These are phyloP conservation scores for Cryptosporidium parvum DNA, from an alignment of 169 alveolate species.

Conservation along the genomic window DNA sequence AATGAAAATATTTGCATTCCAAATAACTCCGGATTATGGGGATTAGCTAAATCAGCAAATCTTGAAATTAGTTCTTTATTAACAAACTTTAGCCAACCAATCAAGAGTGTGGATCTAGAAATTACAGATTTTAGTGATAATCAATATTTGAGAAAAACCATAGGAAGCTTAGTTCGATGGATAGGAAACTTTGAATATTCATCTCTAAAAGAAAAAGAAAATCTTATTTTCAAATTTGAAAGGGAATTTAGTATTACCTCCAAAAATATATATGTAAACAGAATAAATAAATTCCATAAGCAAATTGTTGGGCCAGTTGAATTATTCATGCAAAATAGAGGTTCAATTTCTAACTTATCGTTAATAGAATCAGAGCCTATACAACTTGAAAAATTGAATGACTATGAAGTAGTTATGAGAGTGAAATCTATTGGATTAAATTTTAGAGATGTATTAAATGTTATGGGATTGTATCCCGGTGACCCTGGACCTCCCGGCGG, in stretches of 20 bases:
- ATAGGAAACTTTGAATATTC: constrained; percentile 14
- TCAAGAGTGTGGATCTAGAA: constrained; percentile 56
- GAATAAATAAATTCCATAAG: constrained; percentile 4
- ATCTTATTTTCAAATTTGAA: constrained; percentile 11
- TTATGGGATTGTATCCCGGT: constrained; percentile 76
- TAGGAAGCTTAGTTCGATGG: constrained; percentile 19
- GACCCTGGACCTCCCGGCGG: constrained; percentile 73
- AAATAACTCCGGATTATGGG: constrained; percentile 86
- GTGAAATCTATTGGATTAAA: constrained; percentile 80
- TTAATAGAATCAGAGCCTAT: not conserved
- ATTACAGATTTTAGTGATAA: not conserved
- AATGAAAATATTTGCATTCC: constrained; percentile 54
- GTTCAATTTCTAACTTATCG: constrained; percentile 55
- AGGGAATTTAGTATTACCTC: constrained; percentile 55
- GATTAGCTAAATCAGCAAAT: constrained; percentile 82
- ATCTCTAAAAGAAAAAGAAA: not conserved
- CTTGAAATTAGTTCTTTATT: constrained; percentile 57
- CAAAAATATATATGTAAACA: constrained; percentile 15
- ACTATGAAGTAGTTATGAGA: constrained; percentile 43
- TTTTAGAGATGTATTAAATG: constrained; percentile 81
- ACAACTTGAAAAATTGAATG: not conserved
- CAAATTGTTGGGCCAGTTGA: constrained; percentile 39
- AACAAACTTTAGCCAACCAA: constrained; percentile 36
- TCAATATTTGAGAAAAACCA: not conserved
- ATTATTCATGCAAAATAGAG: constrained; percentile 38